These are phyloP conservation scores for Penicillium cinerascens DNA, from an alignment of 495 filamentous ascomycete genomes.

Conservation along the genomic window DNA sequence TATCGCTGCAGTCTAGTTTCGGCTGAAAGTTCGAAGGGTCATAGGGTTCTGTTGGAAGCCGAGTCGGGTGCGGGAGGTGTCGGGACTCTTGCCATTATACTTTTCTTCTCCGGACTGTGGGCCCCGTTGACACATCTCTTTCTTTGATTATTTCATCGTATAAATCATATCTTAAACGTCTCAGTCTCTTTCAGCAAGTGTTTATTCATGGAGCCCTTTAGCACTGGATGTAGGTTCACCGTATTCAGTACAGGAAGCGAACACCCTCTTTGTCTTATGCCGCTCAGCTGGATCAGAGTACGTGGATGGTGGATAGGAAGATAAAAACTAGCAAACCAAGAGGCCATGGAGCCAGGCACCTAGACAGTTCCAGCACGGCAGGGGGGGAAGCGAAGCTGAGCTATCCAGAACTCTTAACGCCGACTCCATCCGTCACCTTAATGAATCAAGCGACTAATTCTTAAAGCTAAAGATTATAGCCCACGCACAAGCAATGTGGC, in stretches of 20 bases:
- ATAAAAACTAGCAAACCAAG: not conserved
- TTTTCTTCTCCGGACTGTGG: not conserved
- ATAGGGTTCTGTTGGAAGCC: not conserved
- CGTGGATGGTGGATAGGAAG: not conserved
- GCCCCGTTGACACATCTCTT: not conserved
- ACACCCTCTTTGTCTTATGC: no score
- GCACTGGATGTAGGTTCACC: not conserved
- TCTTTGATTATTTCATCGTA: not conserved
- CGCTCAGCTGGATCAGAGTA: not conserved
- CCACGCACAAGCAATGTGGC: not conserved
- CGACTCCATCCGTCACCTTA: not conserved
- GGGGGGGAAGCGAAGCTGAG: not conserved
- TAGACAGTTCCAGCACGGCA: not conserved
- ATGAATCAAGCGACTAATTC: no score
- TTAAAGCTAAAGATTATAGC: not conserved
- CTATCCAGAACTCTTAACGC: not conserved
- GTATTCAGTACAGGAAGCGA: no score
- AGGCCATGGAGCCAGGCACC: conserved; percentile 1
- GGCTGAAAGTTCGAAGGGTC: not conserved
- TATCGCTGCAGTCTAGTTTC: not conserved
- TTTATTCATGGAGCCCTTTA: not conserved
- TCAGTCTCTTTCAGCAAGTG: not conserved
- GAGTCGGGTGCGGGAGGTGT: not conserved
- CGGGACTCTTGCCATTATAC: not conserved
- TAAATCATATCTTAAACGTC: not conserved